Base-by-base conservation (phyloP, 768 basidiomycete genomes). In the Mrakia hoshinonis region DNA sequence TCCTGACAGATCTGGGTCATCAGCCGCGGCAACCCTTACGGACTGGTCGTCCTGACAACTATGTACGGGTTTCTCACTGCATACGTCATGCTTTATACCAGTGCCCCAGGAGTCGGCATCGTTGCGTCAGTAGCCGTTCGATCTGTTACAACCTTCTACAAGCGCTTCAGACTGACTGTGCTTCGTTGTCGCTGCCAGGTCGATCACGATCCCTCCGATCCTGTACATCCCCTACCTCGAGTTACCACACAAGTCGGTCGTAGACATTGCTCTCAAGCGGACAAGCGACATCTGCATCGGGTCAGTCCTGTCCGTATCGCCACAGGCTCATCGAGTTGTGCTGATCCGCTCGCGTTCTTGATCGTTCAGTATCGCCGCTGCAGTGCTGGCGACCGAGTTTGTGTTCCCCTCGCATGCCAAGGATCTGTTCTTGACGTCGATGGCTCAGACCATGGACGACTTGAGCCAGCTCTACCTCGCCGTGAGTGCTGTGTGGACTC, bases 171-270 rank as follows among this genome's bases (percentile, higher is more conserved):
- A 39, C 38, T 43, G 7, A 36, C 38, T 38, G n/a, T 75, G 9
- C 74, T 68, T 76, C 20, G 74, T 75, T 20, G n/a, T n/a, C n/a
- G n/a, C n/a, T n/a, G n/a, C 73, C 49, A 79, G 77, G 0, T 79
- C 79, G 9, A 80, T 81, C 70, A 80, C 80, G 2, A 66, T 81
- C 4, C 78, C 80, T 2, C 79, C 80, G 1, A 66, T 81, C 31
- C 38, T 81, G 4, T 81, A 79, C 66, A 75, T 81, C 31, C 72
- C 74, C 4, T 79, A 79, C 63, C 72, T 80, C 20, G 72, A 61
- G 2, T 66, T 76, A 0, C 63, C 72, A 3, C 65, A 76, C 22
- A 76, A 76, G 12, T 61, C 73, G 11, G 65, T 74, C 63, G 75
- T 78, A 67, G 71, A 74, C 6, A 68, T 80, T 13, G 79, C 80